Evolutionary conservation across 805 yeast species (phyloP).

Genomic region (Ogataea parapolymorpha): DNA sequence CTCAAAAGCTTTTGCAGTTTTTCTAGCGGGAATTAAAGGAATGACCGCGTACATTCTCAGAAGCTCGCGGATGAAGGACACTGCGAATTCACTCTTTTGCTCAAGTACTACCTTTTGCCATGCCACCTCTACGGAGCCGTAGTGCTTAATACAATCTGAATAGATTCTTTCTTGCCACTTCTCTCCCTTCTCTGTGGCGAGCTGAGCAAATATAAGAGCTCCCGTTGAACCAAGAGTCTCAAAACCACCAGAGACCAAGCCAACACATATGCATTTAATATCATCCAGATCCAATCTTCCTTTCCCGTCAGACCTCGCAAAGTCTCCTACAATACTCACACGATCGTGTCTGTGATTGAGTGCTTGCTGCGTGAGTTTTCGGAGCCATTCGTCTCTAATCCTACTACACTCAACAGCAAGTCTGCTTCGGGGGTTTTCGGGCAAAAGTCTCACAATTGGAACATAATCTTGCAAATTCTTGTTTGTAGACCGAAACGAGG

Average conservation of each 20-base stretch:
- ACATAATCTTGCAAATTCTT: constrained; percentile 38
- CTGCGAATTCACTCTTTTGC: constrained; percentile 20
- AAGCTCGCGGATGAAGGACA: constrained; percentile 20
- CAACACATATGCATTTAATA: constrained; percentile 23
- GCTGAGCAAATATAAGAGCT: constrained; percentile 17
- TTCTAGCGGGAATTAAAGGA: constrained; percentile 24
- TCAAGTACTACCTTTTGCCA: constrained; percentile 18
- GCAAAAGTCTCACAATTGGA: constrained; percentile 32
- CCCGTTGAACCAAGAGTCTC: constrained; percentile 23
- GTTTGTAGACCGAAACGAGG: constrained; percentile 35
- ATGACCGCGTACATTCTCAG: constrained; percentile 25
- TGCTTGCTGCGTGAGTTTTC: constrained; percentile 27
- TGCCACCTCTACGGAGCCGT: constrained; percentile 18
- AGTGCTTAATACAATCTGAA: constrained; percentile 12
- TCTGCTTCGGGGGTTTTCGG: constrained; percentile 27
- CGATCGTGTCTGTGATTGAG: constrained; percentile 24
- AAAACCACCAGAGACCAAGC: constrained; percentile 25
- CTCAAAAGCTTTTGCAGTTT: constrained; percentile 15
- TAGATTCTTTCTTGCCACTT: constrained; percentile 21
- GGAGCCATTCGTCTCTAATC: constrained; percentile 33
- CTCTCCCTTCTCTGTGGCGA: constrained; percentile 12
- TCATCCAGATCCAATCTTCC: constrained; percentile 21
- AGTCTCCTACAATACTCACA: constrained; percentile 34
- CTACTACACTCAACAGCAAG: constrained; percentile 27
- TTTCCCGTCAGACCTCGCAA: constrained; percentile 29